Conservation (phyloP, 768 basidiomycete genomes). For the Rhodotorula paludigena region DNA sequence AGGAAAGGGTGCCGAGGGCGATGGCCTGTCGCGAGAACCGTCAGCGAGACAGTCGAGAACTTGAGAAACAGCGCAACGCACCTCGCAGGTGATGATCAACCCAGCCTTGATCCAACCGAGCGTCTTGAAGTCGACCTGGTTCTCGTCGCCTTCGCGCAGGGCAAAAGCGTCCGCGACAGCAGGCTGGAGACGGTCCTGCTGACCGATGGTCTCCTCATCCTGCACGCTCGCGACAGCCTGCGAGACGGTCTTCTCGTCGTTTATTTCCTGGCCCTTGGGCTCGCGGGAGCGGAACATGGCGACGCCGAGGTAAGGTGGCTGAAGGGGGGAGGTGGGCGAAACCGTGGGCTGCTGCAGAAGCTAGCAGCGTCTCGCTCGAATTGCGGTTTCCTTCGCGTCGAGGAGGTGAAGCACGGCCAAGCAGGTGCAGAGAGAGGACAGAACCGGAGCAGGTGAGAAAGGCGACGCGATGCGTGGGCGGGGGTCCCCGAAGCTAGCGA, state of each 20-base stretch:
- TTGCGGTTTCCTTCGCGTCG: no score
- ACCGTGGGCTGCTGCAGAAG: no score
- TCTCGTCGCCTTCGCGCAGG: neutral
- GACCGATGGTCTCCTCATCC: no score
- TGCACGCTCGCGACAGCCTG: neutral
- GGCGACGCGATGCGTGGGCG: no score
- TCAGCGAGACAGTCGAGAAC: no score
- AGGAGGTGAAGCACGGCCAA: no score
- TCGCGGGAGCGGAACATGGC: neutral
- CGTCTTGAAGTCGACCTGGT: neutral
- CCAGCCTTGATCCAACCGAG: constrained; percentile 6
- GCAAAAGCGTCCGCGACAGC: constrained; percentile 4
- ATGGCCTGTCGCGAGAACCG: constrained; percentile 7
- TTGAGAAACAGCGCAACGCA: no score
- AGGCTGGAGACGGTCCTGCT: neutral
- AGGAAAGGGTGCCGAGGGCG: constrained; percentile 13
- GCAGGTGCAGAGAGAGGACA: no score
- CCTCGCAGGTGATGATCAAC: constrained; percentile 4
- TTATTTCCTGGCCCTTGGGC: neutral
- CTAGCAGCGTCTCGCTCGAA: no score
- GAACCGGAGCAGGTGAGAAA: no score
- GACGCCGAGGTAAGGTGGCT: neutral
- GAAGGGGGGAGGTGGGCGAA: no score
- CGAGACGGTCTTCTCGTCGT: constrained; percentile 1
- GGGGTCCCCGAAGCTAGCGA: no score